phyloP scores from a whole-genome alignment of 1,284 basidiomycete genomes.

The Hymenochaete sp. region DNA sequence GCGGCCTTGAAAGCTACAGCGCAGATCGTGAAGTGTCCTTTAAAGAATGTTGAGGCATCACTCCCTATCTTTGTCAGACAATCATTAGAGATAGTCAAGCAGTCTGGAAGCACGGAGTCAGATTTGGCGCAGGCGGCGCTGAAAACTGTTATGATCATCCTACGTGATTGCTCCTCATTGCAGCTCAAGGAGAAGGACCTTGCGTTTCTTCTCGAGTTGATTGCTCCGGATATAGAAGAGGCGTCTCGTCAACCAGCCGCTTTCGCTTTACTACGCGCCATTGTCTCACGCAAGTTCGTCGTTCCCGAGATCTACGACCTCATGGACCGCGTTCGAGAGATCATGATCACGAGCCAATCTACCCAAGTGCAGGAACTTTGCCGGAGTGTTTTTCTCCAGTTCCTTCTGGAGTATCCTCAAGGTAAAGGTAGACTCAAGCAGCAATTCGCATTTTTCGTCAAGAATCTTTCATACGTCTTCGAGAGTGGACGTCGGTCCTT shows the following conservation, averaged over 20 bases:
- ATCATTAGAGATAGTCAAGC: slow-evolving; percentile 78
- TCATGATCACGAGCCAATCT: slow-evolving; percentile 93
- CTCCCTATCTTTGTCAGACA: slow-evolving; percentile 83
- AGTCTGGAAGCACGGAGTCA: slow-evolving; percentile 82
- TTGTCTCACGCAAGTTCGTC: slow-evolving; percentile 85
- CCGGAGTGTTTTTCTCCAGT: slow-evolving; percentile 84
- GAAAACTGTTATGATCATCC: slow-evolving; percentile 76
- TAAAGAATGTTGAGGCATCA: slow-evolving; percentile 70
- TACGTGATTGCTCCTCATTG: slow-evolving; percentile 77
- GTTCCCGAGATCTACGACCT: slow-evolving; percentile 97
- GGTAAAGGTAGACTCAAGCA: slow-evolving; percentile 84
- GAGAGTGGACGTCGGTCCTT: slow-evolving; percentile 90
- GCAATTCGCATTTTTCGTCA: slow-evolving; percentile 89
- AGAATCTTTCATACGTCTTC: slow-evolving; percentile 87
- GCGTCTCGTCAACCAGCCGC: slow-evolving; percentile 79
- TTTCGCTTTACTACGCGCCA: slow-evolving; percentile 87
- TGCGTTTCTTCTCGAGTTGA: slow-evolving; percentile 76
- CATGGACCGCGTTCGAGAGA: slow-evolving; percentile 91
- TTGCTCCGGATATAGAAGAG: slow-evolving; percentile 92
- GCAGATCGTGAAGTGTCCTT: slow-evolving; percentile 77
- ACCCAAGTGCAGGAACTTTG: slow-evolving; percentile 87
- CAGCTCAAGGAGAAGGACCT: slow-evolving; percentile 88
- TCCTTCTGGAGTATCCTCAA: slow-evolving; percentile 96
- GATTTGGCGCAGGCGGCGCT: slow-evolving; percentile 86
- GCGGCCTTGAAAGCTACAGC: slow-evolving; percentile 78